Evolutionary conservation across 108 stramenopile genomes (phyloP).

Genomic region (Fragilaria radians): DNA sequence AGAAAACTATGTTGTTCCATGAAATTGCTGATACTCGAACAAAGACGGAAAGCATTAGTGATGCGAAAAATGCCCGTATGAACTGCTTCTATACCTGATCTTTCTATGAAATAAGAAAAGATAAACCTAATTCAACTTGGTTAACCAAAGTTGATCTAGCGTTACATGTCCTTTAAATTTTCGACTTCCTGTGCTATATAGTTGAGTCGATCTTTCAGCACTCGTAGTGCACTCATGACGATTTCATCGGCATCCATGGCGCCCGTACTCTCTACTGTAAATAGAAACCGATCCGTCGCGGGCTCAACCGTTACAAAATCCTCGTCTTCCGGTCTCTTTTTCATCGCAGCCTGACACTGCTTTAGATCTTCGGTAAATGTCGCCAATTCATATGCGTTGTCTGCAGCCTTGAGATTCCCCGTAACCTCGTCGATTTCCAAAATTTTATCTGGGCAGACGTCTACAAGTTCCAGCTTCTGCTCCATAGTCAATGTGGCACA

Average conservation of each 20-base stretch:
- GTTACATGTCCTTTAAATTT: constrained; percentile 75
- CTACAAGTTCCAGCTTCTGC: constrained; percentile 83
- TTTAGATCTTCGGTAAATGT: constrained; percentile 83
- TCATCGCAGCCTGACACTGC: constrained; percentile 61
- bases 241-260: constrained; percentile 88
- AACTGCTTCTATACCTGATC: no score
- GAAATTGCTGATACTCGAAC: no score
- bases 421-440: constrained; percentile 70
- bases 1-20: no score
- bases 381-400: constrained; percentile 76
- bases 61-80: no score
- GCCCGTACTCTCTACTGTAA: constrained; percentile 80
- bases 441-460: constrained; percentile 85
- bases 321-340: constrained; percentile 77
- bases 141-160: constrained; percentile 1
- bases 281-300: constrained; percentile 70
- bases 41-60: no score
- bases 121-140: not conserved
- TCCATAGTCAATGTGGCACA: constrained; percentile 77
- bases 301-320: constrained; percentile 74
- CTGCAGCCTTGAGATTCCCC: constrained; percentile 53
- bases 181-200: constrained; percentile 78
- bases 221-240: constrained; percentile 61
- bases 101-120: not conserved
- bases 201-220: constrained; percentile 72